Conservation (phyloP, 306 rosid species). For the Urtica urens region DNA sequence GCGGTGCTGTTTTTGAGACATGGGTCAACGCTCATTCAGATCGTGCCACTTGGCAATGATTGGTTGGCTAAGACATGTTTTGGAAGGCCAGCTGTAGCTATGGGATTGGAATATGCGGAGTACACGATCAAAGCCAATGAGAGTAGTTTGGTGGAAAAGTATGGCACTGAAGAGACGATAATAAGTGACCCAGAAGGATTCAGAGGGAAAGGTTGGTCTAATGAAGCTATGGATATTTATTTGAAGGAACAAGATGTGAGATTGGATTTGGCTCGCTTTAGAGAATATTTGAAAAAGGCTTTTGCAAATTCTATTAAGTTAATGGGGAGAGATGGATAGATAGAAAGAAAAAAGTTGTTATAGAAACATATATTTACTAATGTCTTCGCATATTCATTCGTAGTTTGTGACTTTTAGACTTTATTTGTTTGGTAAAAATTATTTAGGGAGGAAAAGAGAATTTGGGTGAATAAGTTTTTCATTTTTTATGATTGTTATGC, state of each 20-base stretch:
- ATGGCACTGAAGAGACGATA: slow-evolving; percentile 15
- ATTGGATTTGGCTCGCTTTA: slow-evolving; percentile 26
- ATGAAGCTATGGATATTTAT: slow-evolving; percentile 23
- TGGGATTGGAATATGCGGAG: slow-evolving; percentile 28
- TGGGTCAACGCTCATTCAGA: slow-evolving; percentile 27
- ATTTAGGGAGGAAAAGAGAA: too few species aligned
- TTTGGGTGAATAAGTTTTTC: too few species aligned
- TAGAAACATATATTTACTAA: too few species aligned
- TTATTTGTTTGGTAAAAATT: too few species aligned
- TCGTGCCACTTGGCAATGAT: slow-evolving; percentile 34
- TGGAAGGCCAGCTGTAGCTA: slow-evolving; percentile 7
- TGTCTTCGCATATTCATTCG: too few species aligned
- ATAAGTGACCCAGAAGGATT: slow-evolving; percentile 16
- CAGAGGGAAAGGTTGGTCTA: slow-evolving; percentile 8
- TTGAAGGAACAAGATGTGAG: slow-evolving; percentile 30
- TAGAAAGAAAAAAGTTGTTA: too few species aligned
- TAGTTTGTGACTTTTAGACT: too few species aligned
- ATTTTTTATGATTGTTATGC: too few species aligned
- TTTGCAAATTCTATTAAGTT: slow-evolving; percentile 12
- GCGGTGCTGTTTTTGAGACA: slow-evolving; percentile 21
- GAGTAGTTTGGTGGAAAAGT: slow-evolving; percentile 25
- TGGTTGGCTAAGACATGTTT: slow-evolving; percentile 27
- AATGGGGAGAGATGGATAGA: slow-evolving; percentile 4
- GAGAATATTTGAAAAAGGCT: slow-evolving; percentile 14
- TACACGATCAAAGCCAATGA: slow-evolving; percentile 22